Base-by-base conservation (phyloP, 805 yeast genomes). In the Scheffersomyces amazonensis region DNA sequence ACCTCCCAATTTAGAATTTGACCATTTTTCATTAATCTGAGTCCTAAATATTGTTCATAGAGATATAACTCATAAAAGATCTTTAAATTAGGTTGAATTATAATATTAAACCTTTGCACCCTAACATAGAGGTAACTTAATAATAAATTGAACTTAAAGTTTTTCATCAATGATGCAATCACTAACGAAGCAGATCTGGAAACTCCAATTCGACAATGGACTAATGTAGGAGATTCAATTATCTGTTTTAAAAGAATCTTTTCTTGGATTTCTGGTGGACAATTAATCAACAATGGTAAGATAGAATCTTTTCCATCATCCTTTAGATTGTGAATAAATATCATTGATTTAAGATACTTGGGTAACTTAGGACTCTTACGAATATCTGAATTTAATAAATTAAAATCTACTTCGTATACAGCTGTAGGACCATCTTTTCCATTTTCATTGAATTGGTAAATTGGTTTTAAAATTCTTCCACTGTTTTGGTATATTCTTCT, bases 161-260 rank as follows among this genome's bases (percentile, higher is more conserved):
- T 52, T 33, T 60, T 54, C 72, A 67, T 67, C 24, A 65, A 53
- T 36, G 60, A 57, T 2, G 72, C 71, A 32, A 67, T 56, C 4
- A 65, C 60, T 31, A 67, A 56, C 10, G 71, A 56, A 4, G 71
- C 73, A n/a, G 69, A 64, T 24, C 73, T 49, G 4, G 70, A 64
- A 13, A 67, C 73, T 0, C 73, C 73, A 31, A 67, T 66, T 19
- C 62, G 55, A 44, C 73, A 67, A 43, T 67, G 72, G 13, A 63
- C 56, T 38, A 67, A 43, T 1, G 63, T 52, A 20, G 17, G 13
- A 16, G 23, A 4, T 47, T 45, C 6, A 31, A 27, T 16, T 34
- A 16, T 8, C 36, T 35, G 8, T 39, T 35, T 40, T 19, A 62
- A 42, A 16, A 58, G 37, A 17, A 60, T 34, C 29, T 57, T 59